Conservation (phyloP, 2,329 filamentous ascomycete species). For the Eutypella sp. region DNA sequence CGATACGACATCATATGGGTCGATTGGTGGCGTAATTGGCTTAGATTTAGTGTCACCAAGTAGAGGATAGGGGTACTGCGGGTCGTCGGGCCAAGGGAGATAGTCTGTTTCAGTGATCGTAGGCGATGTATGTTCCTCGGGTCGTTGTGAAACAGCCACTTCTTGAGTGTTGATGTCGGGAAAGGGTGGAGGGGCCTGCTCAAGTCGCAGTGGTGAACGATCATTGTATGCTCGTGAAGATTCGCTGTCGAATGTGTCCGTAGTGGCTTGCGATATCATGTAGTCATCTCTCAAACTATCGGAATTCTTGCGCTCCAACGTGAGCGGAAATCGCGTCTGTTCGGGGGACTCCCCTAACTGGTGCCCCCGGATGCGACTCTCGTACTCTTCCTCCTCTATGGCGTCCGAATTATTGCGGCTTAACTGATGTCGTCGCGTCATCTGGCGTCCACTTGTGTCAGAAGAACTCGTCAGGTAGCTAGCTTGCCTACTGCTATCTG, state of each 20-base stretch:
- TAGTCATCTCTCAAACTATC: slow-evolving; percentile 22
- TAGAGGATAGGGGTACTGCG: slow-evolving; percentile 46
- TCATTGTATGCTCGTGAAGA: slow-evolving; percentile 6
- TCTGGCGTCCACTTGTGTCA: slow-evolving; percentile 17
- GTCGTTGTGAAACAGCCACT: slow-evolving; percentile 13
- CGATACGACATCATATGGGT: slow-evolving; percentile 50
- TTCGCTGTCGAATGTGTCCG: slow-evolving; percentile 23
- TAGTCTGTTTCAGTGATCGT: slow-evolving; percentile 54
- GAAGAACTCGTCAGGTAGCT: slow-evolving; percentile 34
- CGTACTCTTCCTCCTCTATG: slow-evolving; percentile 35
- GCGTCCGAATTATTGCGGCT: slow-evolving; percentile 16
- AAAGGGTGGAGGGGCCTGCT: slow-evolving; percentile 8
- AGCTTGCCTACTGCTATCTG: slow-evolving; percentile 41
- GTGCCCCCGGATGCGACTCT: slow-evolving; percentile 41
- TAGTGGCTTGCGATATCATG: slow-evolving; percentile 26
- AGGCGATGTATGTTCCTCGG: slow-evolving; percentile 34
- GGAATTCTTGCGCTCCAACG: slow-evolving; percentile 19
- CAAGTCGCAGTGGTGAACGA: slow-evolving; percentile 6
- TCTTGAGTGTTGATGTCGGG: slow-evolving; percentile 10
- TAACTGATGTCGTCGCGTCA: slow-evolving; percentile 4
- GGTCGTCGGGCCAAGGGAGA: slow-evolving; percentile 53
- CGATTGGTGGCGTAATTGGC: slow-evolving; percentile 35
- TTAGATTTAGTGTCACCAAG: slow-evolving; percentile 11
- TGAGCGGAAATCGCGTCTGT: slow-evolving; percentile 10
- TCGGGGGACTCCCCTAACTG: slow-evolving; percentile 28